Conservation (phyloP, 331 rosid genomes). For the Quercus lobata region DNA sequence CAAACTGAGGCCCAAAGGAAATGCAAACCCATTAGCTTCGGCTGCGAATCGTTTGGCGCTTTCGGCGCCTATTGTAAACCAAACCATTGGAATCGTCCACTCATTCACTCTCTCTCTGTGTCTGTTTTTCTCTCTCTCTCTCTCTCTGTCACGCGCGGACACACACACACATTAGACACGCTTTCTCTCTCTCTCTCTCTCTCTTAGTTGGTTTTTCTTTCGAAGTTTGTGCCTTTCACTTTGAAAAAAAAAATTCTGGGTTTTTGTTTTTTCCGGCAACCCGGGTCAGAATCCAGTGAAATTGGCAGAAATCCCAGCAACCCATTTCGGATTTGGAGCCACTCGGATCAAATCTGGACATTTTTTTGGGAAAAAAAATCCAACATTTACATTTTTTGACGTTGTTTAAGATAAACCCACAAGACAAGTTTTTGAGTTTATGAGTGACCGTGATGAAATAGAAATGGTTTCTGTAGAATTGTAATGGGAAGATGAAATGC, state of each 20-base stretch:
- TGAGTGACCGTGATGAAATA: not conserved
- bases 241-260: not conserved
- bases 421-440: not conserved
- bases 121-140: not conserved
- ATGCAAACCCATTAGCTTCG: not conserved
- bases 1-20: not conserved
- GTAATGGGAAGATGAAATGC: conserved; percentile 21
- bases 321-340: not conserved
- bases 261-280: conserved; percentile 12
- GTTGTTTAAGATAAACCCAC: not conserved
- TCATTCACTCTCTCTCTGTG: not conserved
- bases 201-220: conserved; percentile 1
- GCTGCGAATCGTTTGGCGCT: conserved; percentile 38
- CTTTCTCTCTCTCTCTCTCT: not conserved
- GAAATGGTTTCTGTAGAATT: not conserved
- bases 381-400: conserved; percentile 12
- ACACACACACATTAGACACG: not conserved
- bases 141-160: not conserved
- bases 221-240: not conserved
- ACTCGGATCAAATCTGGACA: not conserved
- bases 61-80: conserved; percentile 29
- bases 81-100: conserved; percentile 12
- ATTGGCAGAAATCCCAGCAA: not conserved
- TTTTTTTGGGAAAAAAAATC: not conserved
- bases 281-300: conserved; percentile 23